These are phyloP conservation scores for Lodderomyces margitis DNA, from an alignment of 1,139 yeast genomes.

Conservation along the genomic window DNA sequence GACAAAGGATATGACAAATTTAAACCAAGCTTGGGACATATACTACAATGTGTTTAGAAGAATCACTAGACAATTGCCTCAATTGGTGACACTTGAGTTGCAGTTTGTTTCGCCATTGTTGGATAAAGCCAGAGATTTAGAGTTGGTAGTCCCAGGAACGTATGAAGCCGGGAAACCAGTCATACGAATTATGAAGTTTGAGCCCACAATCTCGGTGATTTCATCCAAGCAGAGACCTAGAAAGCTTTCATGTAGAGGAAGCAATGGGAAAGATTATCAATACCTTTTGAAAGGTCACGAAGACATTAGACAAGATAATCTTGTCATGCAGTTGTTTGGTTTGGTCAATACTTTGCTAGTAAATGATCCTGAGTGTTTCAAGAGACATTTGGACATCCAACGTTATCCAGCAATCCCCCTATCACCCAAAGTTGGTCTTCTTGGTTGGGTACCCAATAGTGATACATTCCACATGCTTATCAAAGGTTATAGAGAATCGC, in stretches of 20 bases:
- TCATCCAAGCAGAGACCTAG: conserved; percentile 97
- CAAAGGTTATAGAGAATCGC: conserved; percentile 86
- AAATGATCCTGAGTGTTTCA: conserved; percentile 93
- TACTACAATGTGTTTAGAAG: conserved; percentile 92
- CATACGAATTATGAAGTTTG: conserved; percentile 69
- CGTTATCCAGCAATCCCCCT: conserved; percentile 90
- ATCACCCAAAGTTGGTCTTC: conserved; percentile 93
- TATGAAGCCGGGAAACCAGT: conserved; percentile 83
- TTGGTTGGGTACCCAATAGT: conserved; percentile 97
- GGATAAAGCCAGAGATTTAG: conserved; percentile 73
- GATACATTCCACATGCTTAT: conserved; percentile 95
- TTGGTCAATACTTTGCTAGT: conserved; percentile 85
- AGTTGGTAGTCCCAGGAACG: conserved; percentile 92
- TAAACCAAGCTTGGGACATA: conserved; percentile 97
- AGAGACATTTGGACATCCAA: conserved; percentile 91
- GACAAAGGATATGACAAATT: conserved; percentile 80
- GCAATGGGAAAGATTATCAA: conserved; percentile 87
- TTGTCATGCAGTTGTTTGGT: conserved; percentile 97
- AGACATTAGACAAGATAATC: conserved; percentile 94
- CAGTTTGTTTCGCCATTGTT: conserved; percentile 93
- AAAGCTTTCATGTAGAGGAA: conserved; percentile 72
- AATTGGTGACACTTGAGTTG: conserved; percentile 78
- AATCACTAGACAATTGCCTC: conserved; percentile 86
- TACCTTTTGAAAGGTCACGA: conserved; percentile 92
- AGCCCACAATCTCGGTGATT: conserved; percentile 83